Evolutionary conservation across 148 eudicot species (phyloP), one percentile per base, ranked within the genome.

Genomic region (Talinum fruticosum): DNA sequence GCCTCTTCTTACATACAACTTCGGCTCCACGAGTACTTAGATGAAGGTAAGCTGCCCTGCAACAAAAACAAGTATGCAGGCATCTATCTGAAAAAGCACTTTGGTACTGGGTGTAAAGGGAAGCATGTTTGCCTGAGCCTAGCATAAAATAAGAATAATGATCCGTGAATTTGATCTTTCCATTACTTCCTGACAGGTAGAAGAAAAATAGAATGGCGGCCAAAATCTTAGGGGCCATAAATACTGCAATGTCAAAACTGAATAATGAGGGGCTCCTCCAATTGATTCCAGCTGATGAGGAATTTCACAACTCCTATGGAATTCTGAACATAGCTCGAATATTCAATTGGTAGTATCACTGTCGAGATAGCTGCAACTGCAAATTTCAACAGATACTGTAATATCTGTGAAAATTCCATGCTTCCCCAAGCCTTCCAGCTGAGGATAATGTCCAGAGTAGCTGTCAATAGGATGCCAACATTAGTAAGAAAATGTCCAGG

Each of bases 401-500:
- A 82, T 77, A 93, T 90, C 82, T 96, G 99, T 37, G 88, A 80
- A 83, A 79, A 84, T 84, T 86, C 89, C 89, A 96, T 81, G 90
- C 97, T 93, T 84, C 97, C 91, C 99, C 97, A 93, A 45, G 99
- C 99, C 88, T 84, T 84, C 87, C 86, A 86, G 80, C 97, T 96
- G 74, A 96, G 97, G 71, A 90, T 76, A 67, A 96, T 91, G 86
- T 96, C 99, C 79, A 96, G 76, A 51, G 89, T 66, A 75, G 97
- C 99, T 96, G 97, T 83, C 78, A 41, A 87, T 70, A 38, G 57
- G 70, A 71, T 36, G 38, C 0, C 69, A 51, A 66, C 41, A 19
- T 44, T 64, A 76, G 45, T 47, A 53, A 34, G 61, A n/a, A 59
- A 61, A 49, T 34, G 28, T 35, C 51, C 76, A 69, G 28, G 29